Evolutionary conservation across 495 filamentous ascomycete genomes (phyloP), one percentile per base, ranked within the genome.

Genomic region (Penicillium tannophilum): DNA sequence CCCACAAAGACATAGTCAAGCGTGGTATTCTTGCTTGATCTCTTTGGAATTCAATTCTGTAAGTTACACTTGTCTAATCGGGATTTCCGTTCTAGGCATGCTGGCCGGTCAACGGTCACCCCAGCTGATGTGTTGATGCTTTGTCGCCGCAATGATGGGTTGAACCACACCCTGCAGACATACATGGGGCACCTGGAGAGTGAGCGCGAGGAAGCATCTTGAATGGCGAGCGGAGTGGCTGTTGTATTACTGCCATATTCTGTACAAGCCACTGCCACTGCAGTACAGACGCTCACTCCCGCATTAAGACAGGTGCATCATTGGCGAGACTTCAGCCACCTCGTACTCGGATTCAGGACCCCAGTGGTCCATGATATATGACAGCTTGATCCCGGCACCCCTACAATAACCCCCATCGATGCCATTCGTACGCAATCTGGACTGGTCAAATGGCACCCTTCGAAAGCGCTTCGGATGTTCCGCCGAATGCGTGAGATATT

Each of bases 51-150:
- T 55, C 60, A 52, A 54, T 56, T 57, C 58, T 63, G 20, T 23
- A 33, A 55, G 16, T 3, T 9, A 26, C 11, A 44, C 39, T 30
- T 14, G n/a, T n/a, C 52, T 55, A 26, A 59, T 55, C 23, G 54
- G 16, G 4, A 54, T 58, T 61, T 49, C 59, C 39, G 9, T 19
- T 54, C 42, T 58, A 86, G 83, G 55, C 92, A 96, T 73, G 93
- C 90, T n/a, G 90, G 90, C 14, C 86, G 93, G 16, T 86, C 83
- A 12, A 92, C 87, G 0, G 81, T 98, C 61, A 89, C 86, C 20
- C 87, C 88, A 0, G 88, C 90, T 33, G 94, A 98, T 67, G 94
- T 97, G 39, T 77, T 98, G 65, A 79, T 98, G 19, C 83, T 98
- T 16, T 84, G 90, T 33, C 79, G 94, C 51, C 83, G 94, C 52